phyloP scores from a whole-genome alignment of 441 rosid species.

The Raphanus hybrid region DNA sequence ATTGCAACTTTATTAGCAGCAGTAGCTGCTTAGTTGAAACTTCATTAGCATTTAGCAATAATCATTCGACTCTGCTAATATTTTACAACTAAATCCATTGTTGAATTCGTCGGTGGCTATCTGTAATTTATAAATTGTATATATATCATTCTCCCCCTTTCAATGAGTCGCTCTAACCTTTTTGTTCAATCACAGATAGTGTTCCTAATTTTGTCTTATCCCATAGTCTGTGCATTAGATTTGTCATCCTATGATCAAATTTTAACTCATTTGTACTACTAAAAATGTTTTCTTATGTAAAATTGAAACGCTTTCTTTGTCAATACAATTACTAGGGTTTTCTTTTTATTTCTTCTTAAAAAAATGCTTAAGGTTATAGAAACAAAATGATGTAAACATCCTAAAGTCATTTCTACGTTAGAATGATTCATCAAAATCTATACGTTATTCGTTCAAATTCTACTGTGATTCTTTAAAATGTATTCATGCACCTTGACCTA shows the following conservation, averaged over 20 bases:
- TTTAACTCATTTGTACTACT: not conserved
- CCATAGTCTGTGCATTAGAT: constrained; percentile 12
- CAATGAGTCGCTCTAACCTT: not conserved
- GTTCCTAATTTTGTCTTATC: not conserved
- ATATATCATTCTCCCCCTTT: not conserved
- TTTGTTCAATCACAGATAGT: not conserved
- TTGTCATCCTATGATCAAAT: not conserved
- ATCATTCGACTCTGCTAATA: no score
- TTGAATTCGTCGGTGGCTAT: no score
- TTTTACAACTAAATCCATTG: no score
- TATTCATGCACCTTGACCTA: not conserved
- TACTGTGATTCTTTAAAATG: not conserved
- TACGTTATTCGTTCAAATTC: not conserved
- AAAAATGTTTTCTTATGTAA: not conserved
- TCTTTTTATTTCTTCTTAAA: not conserved
- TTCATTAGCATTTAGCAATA: no score
- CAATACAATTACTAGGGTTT: not conserved
- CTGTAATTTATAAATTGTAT: no score
- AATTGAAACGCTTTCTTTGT: not conserved
- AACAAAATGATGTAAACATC: not conserved
- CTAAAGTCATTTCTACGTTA: not conserved
- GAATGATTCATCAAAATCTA: not conserved
- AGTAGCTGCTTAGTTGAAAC: no score
- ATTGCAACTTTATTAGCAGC: no score
- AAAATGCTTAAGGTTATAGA: not conserved